Evolutionary conservation across 2,329 filamentous ascomycete species (phyloP).

Genomic region (Beauveria asiatica): DNA sequence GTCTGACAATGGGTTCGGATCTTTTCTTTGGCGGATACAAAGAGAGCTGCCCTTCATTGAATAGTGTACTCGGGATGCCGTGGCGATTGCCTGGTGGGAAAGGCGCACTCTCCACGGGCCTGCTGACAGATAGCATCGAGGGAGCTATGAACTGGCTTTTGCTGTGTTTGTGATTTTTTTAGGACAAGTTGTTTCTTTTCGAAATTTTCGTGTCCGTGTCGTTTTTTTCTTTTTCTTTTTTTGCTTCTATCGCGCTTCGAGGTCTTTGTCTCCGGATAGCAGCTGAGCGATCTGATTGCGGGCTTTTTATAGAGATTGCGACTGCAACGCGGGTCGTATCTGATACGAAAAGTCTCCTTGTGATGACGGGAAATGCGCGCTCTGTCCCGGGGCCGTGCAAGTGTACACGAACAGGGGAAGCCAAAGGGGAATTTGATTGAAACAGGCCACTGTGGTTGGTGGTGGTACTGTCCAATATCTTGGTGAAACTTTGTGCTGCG

Average conservation of each 20-base stretch:
- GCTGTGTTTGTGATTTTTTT: not conserved
- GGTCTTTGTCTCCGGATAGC: not conserved
- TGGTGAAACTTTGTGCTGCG: conserved; percentile 6
- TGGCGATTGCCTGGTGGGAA: conserved; percentile 11
- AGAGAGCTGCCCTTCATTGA: conserved; percentile 39
- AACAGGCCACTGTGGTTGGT: not conserved
- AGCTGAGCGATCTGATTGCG: not conserved
- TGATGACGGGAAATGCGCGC: not conserved
- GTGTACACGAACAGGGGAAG: not conserved
- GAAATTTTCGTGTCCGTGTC: not conserved
- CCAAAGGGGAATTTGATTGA: not conserved
- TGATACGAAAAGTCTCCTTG: not conserved
- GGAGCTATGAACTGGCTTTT: not conserved
- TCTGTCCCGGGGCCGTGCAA: not conserved
- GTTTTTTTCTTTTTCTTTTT: too few relatives aligned
- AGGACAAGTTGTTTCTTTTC: not conserved
- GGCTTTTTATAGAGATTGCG: not conserved
- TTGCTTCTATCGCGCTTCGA: not conserved
- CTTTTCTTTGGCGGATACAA: conserved; percentile 42
- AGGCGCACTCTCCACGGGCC: conserved; percentile 11
- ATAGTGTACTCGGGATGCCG: conserved; percentile 44
- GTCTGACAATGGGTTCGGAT: conserved; percentile 45
- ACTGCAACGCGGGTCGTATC: not conserved
- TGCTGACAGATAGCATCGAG: conserved; percentile 11
- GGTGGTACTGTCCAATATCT: conserved; percentile 7